Evolutionary conservation across 2,329 filamentous ascomycete species (phyloP).

Genomic region (Claviceps monticola): DNA sequence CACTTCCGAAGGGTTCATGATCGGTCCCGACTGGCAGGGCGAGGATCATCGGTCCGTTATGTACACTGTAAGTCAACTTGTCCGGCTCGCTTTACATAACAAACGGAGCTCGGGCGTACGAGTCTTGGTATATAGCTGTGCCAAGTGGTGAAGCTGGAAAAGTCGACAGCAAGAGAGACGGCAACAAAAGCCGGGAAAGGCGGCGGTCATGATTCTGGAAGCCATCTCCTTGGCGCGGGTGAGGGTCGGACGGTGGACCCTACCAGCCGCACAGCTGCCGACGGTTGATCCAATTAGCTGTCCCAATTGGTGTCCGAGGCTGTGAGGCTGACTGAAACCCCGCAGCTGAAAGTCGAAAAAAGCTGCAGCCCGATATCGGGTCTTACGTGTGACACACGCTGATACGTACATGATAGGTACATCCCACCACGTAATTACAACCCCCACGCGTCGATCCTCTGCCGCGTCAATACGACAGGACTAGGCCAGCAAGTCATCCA

Average conservation of each 20-base stretch:
- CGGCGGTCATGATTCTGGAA: too few species aligned
- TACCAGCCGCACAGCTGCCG: background rate
- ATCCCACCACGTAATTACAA: too few species aligned
- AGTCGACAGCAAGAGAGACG: too few species aligned
- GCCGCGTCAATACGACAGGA: too few species aligned
- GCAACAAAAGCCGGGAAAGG: too few species aligned
- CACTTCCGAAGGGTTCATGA: background rate
- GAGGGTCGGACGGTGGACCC: too few species aligned
- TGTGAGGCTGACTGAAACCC: background rate
- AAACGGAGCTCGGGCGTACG: background rate
- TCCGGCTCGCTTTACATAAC: background rate
- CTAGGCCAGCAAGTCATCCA: too few species aligned
- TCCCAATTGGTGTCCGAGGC: background rate
- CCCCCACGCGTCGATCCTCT: too few species aligned
- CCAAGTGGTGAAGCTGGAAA: too few species aligned
- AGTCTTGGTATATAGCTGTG: background rate
- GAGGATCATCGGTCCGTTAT: background rate
- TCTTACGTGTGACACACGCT: background rate
- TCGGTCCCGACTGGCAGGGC: background rate
- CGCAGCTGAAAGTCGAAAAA: background rate
- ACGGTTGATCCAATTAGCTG: background rate
- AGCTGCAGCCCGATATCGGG: background rate
- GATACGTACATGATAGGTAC: background rate
- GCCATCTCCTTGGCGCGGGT: too few species aligned
- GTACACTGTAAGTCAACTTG: background rate